A percentile compares a stretch with the other conserved stretches of the same genome.
Conservation (phyloP, 768 basidiomycete genomes). For the Mycena floridula region DNA sequence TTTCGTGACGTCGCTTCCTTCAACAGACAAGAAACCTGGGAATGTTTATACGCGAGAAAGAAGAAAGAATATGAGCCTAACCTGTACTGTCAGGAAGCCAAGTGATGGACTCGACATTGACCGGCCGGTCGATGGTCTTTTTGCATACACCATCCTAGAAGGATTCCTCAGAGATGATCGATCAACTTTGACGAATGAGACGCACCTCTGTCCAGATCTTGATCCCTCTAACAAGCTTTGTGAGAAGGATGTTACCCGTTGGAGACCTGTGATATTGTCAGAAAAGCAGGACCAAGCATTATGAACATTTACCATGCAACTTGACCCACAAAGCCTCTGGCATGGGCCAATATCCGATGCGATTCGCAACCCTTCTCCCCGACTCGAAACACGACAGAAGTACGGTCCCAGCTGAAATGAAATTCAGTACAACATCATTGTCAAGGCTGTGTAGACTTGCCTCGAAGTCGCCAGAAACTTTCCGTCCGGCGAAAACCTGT, state of each 20-base stretch:
- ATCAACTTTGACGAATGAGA: conserved; percentile 10
- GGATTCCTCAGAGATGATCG: background rate
- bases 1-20: conserved; percentile 55
- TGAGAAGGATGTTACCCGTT: conserved; percentile 52
- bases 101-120: conserved; percentile 53
- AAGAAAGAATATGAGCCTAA: no score
- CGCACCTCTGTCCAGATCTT: conserved; percentile 71
- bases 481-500: conserved; percentile 74
- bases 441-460: no score
- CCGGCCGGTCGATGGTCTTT: conserved; percentile 54
- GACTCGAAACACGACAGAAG: conserved; percentile 60
- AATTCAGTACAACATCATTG: no score
- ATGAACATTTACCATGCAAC: conserved; percentile 54
- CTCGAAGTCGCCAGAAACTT: conserved; percentile 70
- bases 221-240: conserved; percentile 56
- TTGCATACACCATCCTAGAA: conserved; percentile 61
- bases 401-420: conserved; percentile 67
- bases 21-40: conserved; percentile 71
- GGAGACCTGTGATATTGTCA: conserved; percentile 45
- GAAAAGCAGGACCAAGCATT: background rate
- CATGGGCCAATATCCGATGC: conserved; percentile 60
- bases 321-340: conserved; percentile 69
- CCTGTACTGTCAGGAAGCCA: conserved; percentile 66
- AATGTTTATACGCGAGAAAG: no score
- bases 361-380: conserved; percentile 50